phyloP scores from a whole-genome alignment of 73 alveolate genomes.

The Paramecium bursaria region DNA sequence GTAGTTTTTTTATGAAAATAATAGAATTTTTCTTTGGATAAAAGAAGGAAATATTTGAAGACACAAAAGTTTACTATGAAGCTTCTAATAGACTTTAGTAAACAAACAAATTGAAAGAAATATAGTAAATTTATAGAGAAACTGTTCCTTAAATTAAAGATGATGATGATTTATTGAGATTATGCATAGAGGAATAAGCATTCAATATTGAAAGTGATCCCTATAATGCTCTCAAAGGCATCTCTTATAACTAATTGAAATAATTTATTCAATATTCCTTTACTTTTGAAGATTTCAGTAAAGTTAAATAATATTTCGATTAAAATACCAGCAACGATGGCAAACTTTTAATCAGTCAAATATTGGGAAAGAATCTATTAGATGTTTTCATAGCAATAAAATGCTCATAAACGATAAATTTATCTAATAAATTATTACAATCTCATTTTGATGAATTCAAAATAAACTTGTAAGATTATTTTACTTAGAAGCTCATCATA shows the following conservation, averaged over 20 bases:
- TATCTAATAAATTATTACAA: conserved; percentile 28
- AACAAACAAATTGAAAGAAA: background rate
- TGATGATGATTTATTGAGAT: conserved; percentile 17
- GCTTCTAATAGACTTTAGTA: background rate
- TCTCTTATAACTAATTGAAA: conserved; percentile 18
- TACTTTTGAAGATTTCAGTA: conserved; percentile 13
- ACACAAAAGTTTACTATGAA: conserved; percentile 11
- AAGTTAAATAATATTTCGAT: conserved; percentile 12
- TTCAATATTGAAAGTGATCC: no score
- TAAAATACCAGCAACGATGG: background rate
- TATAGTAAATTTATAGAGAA: background rate
- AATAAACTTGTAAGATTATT: conserved; percentile 33
- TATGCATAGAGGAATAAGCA: conserved; percentile 7
- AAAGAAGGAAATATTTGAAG: background rate
- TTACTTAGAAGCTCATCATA: conserved; percentile 12
- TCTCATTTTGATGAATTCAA: conserved; percentile 46
- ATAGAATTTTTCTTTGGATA: conserved; percentile 21
- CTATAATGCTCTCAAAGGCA: background rate
- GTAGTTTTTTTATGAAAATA: background rate
- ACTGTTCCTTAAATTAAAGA: background rate
- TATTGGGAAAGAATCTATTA: background rate
- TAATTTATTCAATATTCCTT: conserved; percentile 18
- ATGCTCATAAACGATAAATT: background rate
- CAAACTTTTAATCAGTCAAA: background rate
- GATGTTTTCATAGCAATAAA: conserved; percentile 10